These are phyloP conservation scores for Rachicladosporium sp. DNA, from an alignment of 2,329 filamentous ascomycete genomes.

Conservation along the genomic window DNA sequence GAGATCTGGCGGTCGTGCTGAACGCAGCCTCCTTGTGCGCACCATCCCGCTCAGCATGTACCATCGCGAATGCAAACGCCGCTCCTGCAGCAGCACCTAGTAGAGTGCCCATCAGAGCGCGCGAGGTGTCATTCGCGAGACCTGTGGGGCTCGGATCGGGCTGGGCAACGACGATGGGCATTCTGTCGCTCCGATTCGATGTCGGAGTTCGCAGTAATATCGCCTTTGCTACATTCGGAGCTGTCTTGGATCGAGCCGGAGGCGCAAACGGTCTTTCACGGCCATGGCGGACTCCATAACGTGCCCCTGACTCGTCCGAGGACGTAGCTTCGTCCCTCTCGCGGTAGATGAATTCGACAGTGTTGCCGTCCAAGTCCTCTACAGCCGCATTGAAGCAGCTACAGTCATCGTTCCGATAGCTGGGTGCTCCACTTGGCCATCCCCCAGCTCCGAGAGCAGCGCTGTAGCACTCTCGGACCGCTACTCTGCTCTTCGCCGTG, in stretches of 20 bases:
- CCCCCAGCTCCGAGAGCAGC: constrained; percentile 54
- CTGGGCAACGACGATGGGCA: too few relatives aligned
- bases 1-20: constrained; percentile 58
- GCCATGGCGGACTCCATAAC: too few relatives aligned
- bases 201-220: too few relatives aligned
- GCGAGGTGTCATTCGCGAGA: background rate
- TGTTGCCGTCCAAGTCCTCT: constrained; percentile 72
- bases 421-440: constrained; percentile 45
- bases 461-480: constrained; percentile 61
- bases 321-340: constrained; percentile 9
- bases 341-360: constrained; percentile 62
- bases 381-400: constrained; percentile 52
- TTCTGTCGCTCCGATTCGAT: too few relatives aligned
- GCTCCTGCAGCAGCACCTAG: constrained; percentile 69
- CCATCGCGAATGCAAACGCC: constrained; percentile 59
- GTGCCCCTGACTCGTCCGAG: too few relatives aligned
- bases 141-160: too few relatives aligned
- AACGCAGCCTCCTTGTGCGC: too few relatives aligned
- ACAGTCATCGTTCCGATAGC: constrained; percentile 39
- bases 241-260: too few relatives aligned
- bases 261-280: too few relatives aligned
- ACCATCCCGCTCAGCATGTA: constrained; percentile 39
- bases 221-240: too few relatives aligned
- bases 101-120: constrained; percentile 50
- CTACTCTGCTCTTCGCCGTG: constrained; percentile 51